Evolutionary conservation across 768 basidiomycete genomes (phyloP).

Genomic region (Collybiopsis confluens): DNA sequence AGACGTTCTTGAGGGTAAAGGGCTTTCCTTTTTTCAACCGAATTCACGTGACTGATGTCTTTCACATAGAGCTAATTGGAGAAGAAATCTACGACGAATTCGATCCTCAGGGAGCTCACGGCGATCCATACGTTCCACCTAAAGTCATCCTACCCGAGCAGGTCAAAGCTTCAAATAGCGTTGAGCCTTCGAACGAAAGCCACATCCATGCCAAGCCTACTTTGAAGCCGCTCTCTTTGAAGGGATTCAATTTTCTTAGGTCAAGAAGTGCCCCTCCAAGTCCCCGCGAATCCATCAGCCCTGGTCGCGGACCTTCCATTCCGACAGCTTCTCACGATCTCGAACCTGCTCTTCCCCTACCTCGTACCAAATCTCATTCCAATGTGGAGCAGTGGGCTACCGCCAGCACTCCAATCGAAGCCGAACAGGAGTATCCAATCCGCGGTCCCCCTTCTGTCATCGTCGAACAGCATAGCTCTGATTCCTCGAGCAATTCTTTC

Average conservation of each 20-base stretch:
- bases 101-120: slow-evolving; percentile 71
- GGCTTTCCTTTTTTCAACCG: background rate
- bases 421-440: background rate
- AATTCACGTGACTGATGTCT: slow-evolving; percentile 1
- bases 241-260: slow-evolving; percentile 47
- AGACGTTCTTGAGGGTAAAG: slow-evolving; percentile 81
- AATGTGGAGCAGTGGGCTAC: background rate
- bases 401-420: background rate
- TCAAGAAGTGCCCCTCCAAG: slow-evolving; percentile 58
- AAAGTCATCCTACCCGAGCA: slow-evolving; percentile 16
- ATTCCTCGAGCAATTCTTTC: background rate
- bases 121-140: slow-evolving; percentile 42
- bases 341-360: slow-evolving; percentile 1
- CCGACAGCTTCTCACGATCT: slow-evolving; percentile 9
- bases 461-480: background rate
- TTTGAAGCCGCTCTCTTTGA: slow-evolving; percentile 39
- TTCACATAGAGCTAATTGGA: slow-evolving; percentile 70
- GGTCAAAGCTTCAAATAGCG: slow-evolving; percentile 7
- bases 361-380: slow-evolving; percentile 11
- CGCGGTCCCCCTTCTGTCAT: slow-evolving; percentile 1
- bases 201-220: slow-evolving; percentile 15
- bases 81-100: slow-evolving; percentile 94
- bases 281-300: slow-evolving; percentile 29
- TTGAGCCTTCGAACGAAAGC: too few relatives aligned
- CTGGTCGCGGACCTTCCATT: background rate